A percentile compares a stretch with the other conserved stretches of the same genome.
phyloP scores from a whole-genome alignment of 345 rosid species.

The Lenwebbia sp. region DNA sequence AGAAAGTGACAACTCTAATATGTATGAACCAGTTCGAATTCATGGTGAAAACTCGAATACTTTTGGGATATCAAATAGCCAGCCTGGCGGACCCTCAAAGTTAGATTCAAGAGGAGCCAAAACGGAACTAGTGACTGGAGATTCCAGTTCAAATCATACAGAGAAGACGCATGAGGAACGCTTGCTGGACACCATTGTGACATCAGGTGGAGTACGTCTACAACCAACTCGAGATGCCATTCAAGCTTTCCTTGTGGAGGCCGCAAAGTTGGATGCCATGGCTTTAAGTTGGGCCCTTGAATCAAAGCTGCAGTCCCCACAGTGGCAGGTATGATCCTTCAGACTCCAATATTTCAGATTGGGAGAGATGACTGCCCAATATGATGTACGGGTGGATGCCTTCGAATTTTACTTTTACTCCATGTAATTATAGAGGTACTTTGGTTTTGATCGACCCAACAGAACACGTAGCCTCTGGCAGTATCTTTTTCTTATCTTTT shows the following conservation, averaged over 20 bases:
- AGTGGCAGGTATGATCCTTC: conserved; percentile 66
- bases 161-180: conserved; percentile 78
- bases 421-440: neutral
- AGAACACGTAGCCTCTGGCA: neutral
- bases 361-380: neutral
- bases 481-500: neutral
- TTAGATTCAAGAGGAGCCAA: conserved; percentile 30
- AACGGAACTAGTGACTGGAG: conserved; percentile 22
- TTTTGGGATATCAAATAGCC: conserved; percentile 33
- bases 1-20: conserved; percentile 50
- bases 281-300: conserved; percentile 73
- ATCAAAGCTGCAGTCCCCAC: conserved; percentile 72
- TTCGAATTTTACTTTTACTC: neutral
- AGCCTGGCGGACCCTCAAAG: conserved; percentile 53
- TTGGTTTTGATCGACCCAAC: neutral
- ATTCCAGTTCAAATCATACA: conserved; percentile 32
- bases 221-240: conserved; percentile 96
- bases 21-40: conserved; percentile 63
- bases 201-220: conserved; percentile 89
- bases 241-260: conserved; percentile 74
- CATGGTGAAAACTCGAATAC: conserved; percentile 32
- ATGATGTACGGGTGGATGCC: neutral
- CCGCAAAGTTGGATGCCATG: conserved; percentile 72
- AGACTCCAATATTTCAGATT: neutral
- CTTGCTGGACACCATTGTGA: conserved; percentile 84